Evolutionary conservation across 2,329 filamentous ascomycete genomes (phyloP).

Genomic region (Hirsutella minnesotensis): DNA sequence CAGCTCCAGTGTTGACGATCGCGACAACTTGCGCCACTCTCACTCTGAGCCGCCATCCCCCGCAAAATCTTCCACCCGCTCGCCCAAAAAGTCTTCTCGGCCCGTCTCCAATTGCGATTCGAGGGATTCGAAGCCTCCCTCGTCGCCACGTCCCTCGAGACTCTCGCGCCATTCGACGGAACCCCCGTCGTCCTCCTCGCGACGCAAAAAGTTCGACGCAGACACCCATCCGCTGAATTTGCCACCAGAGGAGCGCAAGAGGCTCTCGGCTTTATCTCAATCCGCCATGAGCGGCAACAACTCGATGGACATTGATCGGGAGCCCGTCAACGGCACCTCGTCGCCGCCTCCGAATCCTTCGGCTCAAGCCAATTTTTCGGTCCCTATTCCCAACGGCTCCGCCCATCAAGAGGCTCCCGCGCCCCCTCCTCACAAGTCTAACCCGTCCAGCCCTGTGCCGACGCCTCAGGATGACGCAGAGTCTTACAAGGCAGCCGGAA

Average conservation of each 20-base stretch:
- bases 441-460: conserved; percentile 44
- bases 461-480: conserved; percentile 66
- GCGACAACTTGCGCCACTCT: conserved; percentile 24
- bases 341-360: conserved; percentile 33
- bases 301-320: conserved; percentile 69
- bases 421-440: conserved; percentile 61
- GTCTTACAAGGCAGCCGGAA: conserved; percentile 81
- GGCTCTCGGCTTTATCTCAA: conserved; percentile 55
- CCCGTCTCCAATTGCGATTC: conserved; percentile 18
- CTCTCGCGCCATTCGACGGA: conserved; percentile 38
- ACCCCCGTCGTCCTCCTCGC: conserved; percentile 29
- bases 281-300: conserved; percentile 44
- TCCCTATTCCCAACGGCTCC: conserved; percentile 38
- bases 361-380: conserved; percentile 33
- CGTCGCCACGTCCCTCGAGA: conserved; percentile 28
- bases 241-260: conserved; percentile 76
- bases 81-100: conserved; percentile 17
- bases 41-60: conserved; percentile 24
- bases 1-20: conserved; percentile 19
- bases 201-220: conserved; percentile 45
- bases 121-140: conserved; percentile 9
- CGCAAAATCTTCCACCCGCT: conserved; percentile 21
- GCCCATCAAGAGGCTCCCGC: conserved; percentile 40
- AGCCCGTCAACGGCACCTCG: conserved; percentile 41
- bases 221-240: conserved; percentile 83